Percentiles rank a stretch among this genome's conserved stretches.
phyloP scores from a whole-genome alignment of 2,329 filamentous ascomycete species.

The Aspergillus pseudoterreus region DNA sequence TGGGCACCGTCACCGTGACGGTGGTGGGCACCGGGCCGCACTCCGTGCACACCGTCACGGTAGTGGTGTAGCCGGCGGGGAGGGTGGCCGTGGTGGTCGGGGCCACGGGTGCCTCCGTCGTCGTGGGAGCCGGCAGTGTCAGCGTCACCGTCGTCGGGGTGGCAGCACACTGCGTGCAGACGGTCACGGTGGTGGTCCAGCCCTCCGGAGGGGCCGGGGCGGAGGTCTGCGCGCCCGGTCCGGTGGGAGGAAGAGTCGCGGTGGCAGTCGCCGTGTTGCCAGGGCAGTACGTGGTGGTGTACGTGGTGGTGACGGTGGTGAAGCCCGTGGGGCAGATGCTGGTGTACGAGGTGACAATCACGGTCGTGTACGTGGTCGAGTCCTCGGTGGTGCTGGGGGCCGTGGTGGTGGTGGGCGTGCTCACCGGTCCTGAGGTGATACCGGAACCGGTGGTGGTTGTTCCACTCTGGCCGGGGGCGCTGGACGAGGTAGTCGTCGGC shows the following conservation, averaged over 20 bases:
- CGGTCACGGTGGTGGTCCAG: slow-evolving; percentile 40
- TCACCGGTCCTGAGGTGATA: slow-evolving; percentile 3
- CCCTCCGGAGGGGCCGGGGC: slow-evolving; percentile 28
- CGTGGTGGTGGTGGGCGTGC: slow-evolving; percentile 12
- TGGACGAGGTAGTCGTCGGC: not conserved
- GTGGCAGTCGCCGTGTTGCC: slow-evolving; percentile 24
- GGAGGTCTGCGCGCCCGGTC: slow-evolving; percentile 10
- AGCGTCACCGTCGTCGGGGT: slow-evolving; percentile 38
- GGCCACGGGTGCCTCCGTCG: slow-evolving; percentile 4
- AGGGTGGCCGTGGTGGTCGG: slow-evolving; percentile 7
- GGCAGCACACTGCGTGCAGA: slow-evolving; percentile 36
- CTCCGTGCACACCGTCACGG: slow-evolving; percentile 7
- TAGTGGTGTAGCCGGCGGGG: slow-evolving; percentile 5
- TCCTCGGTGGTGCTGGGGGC: slow-evolving; percentile 14
- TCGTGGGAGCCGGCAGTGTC: slow-evolving; percentile 24
- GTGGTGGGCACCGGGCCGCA: slow-evolving; percentile 9
- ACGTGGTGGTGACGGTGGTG: slow-evolving; percentile 38
- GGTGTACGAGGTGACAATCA: slow-evolving; percentile 39
- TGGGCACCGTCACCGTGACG: slow-evolving; percentile 8
- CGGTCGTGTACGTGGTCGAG: slow-evolving; percentile 30
- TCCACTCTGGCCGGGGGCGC: slow-evolving; percentile 3
- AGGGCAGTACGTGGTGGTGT: slow-evolving; percentile 37
- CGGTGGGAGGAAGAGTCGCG: slow-evolving; percentile 13
- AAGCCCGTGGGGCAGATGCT: slow-evolving; percentile 43
- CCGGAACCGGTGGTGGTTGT: slow-evolving; percentile 7